A percentile compares a stretch with the other conserved stretches of the same genome.
Evolutionary conservation across 2,329 filamentous ascomycete genomes (phyloP).

Genomic region (Blastomyces parvus): DNA sequence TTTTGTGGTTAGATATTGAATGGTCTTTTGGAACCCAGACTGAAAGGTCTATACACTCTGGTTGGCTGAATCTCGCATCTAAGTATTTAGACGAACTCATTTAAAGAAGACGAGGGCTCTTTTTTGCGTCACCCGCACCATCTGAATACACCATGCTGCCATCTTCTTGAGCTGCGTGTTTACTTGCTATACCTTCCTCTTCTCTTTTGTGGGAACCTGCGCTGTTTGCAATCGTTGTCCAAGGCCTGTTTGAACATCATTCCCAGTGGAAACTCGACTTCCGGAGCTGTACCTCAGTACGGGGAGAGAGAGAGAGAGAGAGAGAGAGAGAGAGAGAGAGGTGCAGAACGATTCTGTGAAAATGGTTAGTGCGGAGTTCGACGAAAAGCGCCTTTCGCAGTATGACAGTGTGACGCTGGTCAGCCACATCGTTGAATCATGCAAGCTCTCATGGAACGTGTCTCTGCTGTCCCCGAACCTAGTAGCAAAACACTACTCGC

Average conservation of each 20-base stretch:
- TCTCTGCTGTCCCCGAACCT: slow-evolving; percentile 11
- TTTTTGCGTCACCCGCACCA: not conserved
- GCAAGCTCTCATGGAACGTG: slow-evolving; percentile 2
- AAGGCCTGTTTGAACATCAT: not conserved
- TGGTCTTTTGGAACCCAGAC: no score
- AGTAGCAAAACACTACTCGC: slow-evolving; percentile 8
- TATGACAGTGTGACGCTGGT: slow-evolving; percentile 5
- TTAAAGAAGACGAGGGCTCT: not conserved
- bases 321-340: not conserved
- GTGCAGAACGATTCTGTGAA: slow-evolving; percentile 1
- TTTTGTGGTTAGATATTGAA: not conserved
- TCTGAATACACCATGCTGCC: not conserved
- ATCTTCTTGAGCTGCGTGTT: not conserved
- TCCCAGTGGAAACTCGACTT: not conserved
- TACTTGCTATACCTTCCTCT: not conserved
- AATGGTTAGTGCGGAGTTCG: slow-evolving; percentile 4
- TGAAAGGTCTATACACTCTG: no score
- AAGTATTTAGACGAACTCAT: no score
- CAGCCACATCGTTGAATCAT: slow-evolving; percentile 2
- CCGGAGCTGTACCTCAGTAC: slow-evolving; percentile 1
- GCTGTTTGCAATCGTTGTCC: not conserved
- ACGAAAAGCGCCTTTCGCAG: not conserved
- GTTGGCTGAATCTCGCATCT: no score
- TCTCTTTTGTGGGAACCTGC: not conserved
- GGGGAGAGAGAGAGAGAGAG: no score